Evolutionary conservation across 768 basidiomycete species (phyloP).

Genomic region (Mycena crocata): DNA sequence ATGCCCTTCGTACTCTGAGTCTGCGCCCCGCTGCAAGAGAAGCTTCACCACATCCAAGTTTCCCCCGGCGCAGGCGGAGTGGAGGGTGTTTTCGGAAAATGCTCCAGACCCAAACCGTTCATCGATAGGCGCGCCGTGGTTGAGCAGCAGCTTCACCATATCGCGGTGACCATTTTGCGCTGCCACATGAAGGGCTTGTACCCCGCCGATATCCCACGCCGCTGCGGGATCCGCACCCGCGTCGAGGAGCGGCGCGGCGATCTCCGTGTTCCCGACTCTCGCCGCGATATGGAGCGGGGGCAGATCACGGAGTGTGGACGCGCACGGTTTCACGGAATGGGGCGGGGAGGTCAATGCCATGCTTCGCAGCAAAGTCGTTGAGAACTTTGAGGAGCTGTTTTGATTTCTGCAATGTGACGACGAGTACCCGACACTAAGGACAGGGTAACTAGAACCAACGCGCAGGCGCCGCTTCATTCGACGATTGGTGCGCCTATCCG

Average conservation of each 20-base stretch:
- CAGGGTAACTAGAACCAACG: not conserved
- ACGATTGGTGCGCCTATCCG: not conserved
- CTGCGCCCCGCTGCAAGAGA: not conserved
- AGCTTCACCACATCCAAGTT: not conserved
- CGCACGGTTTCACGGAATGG: not conserved
- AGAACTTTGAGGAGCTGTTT: not conserved
- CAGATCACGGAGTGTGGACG: too few relatives aligned
- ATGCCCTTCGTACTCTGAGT: not conserved
- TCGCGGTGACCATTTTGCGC: not conserved
- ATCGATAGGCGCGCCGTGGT: constrained; percentile 13
- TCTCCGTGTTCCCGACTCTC: not conserved
- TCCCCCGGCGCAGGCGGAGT: not conserved
- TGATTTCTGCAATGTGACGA: too few relatives aligned
- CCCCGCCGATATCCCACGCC: not conserved
- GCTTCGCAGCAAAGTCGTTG: not conserved
- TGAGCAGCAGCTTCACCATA: constrained; percentile 9
- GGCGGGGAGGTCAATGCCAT: constrained; percentile 1
- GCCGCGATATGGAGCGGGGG: constrained; percentile 11
- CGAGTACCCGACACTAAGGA: too few relatives aligned
- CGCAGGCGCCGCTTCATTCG: not conserved
- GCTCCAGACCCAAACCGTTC: not conserved
- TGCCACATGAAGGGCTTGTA: constrained; percentile 4
- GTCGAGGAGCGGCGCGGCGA: not conserved
- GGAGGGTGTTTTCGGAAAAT: not conserved
- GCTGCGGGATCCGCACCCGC: constrained; percentile 11